Conservation (phyloP, 2,329 filamentous ascomycete species). For the Hymenoscyphus infarciens region DNA sequence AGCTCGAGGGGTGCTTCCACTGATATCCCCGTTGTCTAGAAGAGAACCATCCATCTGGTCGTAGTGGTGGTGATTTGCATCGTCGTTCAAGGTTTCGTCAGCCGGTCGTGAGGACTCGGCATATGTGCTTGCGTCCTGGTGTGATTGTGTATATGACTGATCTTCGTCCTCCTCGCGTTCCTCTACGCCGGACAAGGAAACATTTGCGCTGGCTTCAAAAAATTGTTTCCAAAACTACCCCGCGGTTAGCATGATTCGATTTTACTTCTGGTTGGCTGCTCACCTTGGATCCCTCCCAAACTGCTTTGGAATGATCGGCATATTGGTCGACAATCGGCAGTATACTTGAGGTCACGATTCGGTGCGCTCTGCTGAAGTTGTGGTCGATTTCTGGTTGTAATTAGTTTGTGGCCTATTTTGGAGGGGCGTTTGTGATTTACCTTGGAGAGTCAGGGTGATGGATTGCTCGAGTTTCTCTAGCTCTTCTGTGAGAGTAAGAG, state of each 20-base stretch:
- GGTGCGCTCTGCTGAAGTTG: constrained; percentile 95
- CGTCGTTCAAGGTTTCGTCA: constrained; percentile 29
- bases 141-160: constrained; percentile 38
- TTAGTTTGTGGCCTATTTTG: constrained; percentile 9
- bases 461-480: constrained; percentile 94
- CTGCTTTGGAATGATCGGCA: constrained; percentile 84
- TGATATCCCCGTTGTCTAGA: constrained; percentile 60
- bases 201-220: constrained; percentile 97
- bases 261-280: constrained; percentile 10
- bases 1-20: constrained; percentile 65
- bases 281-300: constrained; percentile 97
- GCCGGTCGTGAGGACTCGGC: constrained; percentile 38
- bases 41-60: constrained; percentile 57
- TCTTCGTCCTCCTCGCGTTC: constrained; percentile 63
- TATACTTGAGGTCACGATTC: constrained; percentile 92
- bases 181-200: constrained; percentile 92
- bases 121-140: constrained; percentile 33
- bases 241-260: constrained; percentile 18
- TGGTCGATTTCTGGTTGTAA: constrained; percentile 79
- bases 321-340: constrained; percentile 93
- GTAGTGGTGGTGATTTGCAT: constrained; percentile 31
- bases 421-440: constrained; percentile 40
- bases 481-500: constrained; percentile 85
- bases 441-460: constrained; percentile 93
- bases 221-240: constrained; percentile 98